A percentile compares a stretch with the other conserved stretches of the same genome.
Conservation (phyloP, 2,329 filamentous ascomycete genomes). For the Rhytidhysteron rufulum region DNA sequence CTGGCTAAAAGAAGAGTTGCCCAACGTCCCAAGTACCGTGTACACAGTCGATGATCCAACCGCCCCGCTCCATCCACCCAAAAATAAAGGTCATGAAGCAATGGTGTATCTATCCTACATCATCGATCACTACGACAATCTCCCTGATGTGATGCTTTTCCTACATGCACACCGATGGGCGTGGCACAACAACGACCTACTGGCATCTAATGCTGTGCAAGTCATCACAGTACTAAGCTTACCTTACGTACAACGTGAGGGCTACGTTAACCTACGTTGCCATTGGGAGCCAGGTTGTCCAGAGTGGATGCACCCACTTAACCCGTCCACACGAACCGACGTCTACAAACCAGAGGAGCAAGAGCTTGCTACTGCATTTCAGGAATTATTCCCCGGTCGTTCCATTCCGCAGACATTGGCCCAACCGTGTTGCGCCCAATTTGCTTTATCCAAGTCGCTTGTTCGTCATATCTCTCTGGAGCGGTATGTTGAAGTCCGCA, state of each 20-base stretch:
- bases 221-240: constrained; percentile 42
- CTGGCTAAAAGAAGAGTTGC: constrained; percentile 22
- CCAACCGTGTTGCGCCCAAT: constrained; percentile 50
- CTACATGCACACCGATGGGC: constrained; percentile 28
- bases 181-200: constrained; percentile 45
- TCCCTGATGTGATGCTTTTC: constrained; percentile 30
- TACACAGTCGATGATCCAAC: constrained; percentile 36
- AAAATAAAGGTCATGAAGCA: constrained; percentile 41
- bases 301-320: constrained; percentile 40
- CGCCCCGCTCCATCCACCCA: constrained; percentile 30
- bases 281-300: constrained; percentile 47
- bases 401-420: constrained; percentile 41
- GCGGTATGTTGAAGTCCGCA: constrained; percentile 43
- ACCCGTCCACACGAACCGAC: constrained; percentile 25
- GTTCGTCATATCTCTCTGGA: constrained; percentile 38
- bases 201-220: constrained; percentile 40
- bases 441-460: constrained; percentile 42
- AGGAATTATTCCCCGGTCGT: constrained; percentile 38
- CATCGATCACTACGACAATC: constrained; percentile 26
- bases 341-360: constrained; percentile 38
- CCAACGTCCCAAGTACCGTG: constrained; percentile 22
- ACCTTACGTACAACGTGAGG: constrained; percentile 40
- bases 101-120: constrained; percentile 42
- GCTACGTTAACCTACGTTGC: constrained; percentile 50
- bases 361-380: constrained; percentile 32